A percentile compares a stretch with the other conserved stretches of the same genome.
Conservation (phyloP, 441 rosid genomes). For the Breynia disticha region DNA sequence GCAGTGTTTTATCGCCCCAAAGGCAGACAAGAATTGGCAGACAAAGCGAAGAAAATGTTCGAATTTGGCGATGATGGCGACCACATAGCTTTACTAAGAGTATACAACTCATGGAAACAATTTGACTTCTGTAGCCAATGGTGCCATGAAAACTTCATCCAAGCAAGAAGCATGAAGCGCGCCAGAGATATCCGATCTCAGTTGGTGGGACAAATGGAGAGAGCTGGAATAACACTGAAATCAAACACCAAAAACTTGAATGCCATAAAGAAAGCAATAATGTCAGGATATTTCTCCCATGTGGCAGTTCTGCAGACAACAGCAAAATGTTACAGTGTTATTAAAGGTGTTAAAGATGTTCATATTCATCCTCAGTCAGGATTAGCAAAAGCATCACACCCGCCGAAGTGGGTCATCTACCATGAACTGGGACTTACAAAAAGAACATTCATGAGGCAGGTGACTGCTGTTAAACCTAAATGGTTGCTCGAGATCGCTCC, state of each 20-base stretch:
- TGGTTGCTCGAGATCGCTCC: slow-evolving; percentile 84
- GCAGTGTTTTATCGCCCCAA: slow-evolving; percentile 74
- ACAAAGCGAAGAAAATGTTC: slow-evolving; percentile 63
- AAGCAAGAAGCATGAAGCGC: slow-evolving; percentile 75
- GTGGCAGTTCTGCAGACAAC: slow-evolving; percentile 58
- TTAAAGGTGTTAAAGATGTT: slow-evolving; percentile 60
- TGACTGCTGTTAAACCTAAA: slow-evolving; percentile 65
- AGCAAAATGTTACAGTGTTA: slow-evolving; percentile 53
- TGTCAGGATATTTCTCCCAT: slow-evolving; percentile 62
- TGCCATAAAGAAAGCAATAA: slow-evolving; percentile 43
- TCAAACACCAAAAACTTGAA: slow-evolving; percentile 45
- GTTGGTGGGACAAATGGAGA: slow-evolving; percentile 60
- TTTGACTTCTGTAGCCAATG: slow-evolving; percentile 61
- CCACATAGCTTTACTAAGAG: slow-evolving; percentile 71
- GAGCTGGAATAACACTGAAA: slow-evolving; percentile 56
- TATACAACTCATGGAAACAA: slow-evolving; percentile 66
- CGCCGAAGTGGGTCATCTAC: slow-evolving; percentile 70
- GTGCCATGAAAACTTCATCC: slow-evolving; percentile 66
- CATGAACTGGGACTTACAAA: slow-evolving; percentile 69
- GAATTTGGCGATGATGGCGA: slow-evolving; percentile 68
- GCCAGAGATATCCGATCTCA: slow-evolving; percentile 75
- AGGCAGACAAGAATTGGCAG: slow-evolving; percentile 69
- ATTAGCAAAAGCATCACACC: slow-evolving; percentile 36
- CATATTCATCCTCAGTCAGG: slow-evolving; percentile 73
- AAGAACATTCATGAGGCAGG: slow-evolving; percentile 68